Percentiles rank a stretch among this genome's conserved stretches.
Evolutionary conservation across 345 rosid species (phyloP).

Genomic region (Linum lewisii): DNA sequence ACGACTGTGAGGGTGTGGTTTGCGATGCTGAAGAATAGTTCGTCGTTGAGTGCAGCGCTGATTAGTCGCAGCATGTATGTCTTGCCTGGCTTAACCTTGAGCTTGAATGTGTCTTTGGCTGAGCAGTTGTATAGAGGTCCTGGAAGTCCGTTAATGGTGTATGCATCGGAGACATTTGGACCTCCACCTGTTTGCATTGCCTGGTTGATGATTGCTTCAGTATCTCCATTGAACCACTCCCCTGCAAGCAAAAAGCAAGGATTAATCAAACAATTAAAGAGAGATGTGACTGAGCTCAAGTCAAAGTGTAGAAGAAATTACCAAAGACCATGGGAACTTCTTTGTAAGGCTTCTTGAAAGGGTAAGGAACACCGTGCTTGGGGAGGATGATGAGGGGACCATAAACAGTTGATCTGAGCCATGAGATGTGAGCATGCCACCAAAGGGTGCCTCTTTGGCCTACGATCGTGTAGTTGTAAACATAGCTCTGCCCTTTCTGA

Average conservation of each 20-base stretch:
- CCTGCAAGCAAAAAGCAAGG: background rate
- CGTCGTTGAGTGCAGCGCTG: too few species aligned
- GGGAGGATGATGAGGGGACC: too few species aligned
- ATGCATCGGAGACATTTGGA: background rate
- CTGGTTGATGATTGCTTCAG: background rate
- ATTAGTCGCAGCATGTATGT: background rate
- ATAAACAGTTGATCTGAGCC: too few species aligned
- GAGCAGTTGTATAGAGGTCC: background rate
- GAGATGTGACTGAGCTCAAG: background rate
- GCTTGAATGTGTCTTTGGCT: slow-evolving; percentile 11
- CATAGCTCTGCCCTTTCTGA: too few species aligned
- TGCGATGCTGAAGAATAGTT: too few species aligned
- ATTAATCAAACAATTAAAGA: background rate
- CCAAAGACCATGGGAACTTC: too few species aligned
- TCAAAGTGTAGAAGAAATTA: too few species aligned
- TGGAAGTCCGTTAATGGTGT: background rate
- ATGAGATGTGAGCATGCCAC: too few species aligned
- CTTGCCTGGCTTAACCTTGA: slow-evolving; percentile 11
- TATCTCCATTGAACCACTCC: background rate
- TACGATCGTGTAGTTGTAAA: too few species aligned
- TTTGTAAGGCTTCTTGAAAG: background rate
- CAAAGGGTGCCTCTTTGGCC: too few species aligned
- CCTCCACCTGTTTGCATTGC: background rate
- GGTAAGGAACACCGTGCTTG: background rate
- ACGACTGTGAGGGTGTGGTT: too few species aligned